These are phyloP conservation scores for Tubosaeta sp. DNA, from an alignment of 768 basidiomycete genomes.

Conservation along the genomic window DNA sequence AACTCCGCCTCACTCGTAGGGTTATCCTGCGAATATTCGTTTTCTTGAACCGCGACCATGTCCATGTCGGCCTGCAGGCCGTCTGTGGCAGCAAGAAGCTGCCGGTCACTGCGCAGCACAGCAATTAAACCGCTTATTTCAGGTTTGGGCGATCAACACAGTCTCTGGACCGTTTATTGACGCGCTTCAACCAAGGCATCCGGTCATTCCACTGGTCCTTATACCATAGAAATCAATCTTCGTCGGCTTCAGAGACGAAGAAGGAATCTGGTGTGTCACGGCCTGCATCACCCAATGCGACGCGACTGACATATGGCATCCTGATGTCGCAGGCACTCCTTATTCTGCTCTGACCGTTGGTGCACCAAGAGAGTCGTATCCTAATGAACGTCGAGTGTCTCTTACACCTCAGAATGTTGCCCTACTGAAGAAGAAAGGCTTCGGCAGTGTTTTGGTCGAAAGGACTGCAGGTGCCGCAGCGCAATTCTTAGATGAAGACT, in stretches of 20 bases:
- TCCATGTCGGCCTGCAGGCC: conserved; percentile 30
- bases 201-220: conserved; percentile 31
- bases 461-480: conserved; percentile 64
- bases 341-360: conserved; percentile 75
- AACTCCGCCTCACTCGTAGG: conserved; percentile 6
- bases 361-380: conserved; percentile 71
- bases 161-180: conserved; percentile 1
- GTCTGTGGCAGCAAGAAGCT: conserved; percentile 21
- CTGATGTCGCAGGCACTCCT: conserved; percentile 42
- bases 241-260: conserved; percentile 11
- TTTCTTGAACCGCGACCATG: conserved; percentile 26
- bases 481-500: conserved; percentile 80
- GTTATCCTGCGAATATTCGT: conserved; percentile 14
- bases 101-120: conserved; percentile 16
- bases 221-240: conserved; percentile 20
- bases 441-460: conserved; percentile 68
- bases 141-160: conserved; percentile 14
- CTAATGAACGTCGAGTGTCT: conserved; percentile 75
- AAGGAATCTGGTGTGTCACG: conserved; percentile 25
- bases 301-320: neutral
- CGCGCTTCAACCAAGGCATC: conserved; percentile 13
- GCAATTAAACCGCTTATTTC: conserved; percentile 19
- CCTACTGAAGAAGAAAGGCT: conserved; percentile 79
- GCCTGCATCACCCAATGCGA: neutral
- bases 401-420: conserved; percentile 77